Evolutionary conservation across 768 basidiomycete species (phyloP).

Genomic region (Naganishia antarctica): DNA sequence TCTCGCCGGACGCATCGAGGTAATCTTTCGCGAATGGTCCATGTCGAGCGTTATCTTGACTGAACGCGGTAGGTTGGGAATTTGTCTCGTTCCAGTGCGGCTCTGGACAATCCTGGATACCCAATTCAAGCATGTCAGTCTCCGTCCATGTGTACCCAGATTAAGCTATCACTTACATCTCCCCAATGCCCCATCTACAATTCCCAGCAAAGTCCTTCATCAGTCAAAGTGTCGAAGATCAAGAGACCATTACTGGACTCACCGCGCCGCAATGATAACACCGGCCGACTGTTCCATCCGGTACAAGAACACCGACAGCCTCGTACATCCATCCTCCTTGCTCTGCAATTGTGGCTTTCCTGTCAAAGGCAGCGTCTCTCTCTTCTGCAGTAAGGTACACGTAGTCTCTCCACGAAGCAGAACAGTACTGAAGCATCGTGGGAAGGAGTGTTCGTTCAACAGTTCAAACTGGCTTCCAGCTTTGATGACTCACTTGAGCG

Average conservation of each 20-base stretch:
- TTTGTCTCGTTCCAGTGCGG: background rate
- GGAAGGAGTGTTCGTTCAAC: background rate
- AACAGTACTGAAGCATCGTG: background rate
- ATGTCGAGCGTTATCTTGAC: background rate
- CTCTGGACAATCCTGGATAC: background rate
- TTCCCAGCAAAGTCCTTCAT: background rate
- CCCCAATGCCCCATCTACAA: conserved; percentile 7
- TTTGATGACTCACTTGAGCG: background rate
- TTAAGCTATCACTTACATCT: background rate
- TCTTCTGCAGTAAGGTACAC: conserved; percentile 11
- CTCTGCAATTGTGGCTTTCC: background rate
- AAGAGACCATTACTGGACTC: background rate
- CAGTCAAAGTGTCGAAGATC: too few relatives aligned
- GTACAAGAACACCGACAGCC: conserved; percentile 6
- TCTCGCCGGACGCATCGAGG: background rate
- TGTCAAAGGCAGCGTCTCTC: conserved; percentile 1
- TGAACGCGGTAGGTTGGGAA: background rate
- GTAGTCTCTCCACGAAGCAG: conserved; percentile 8
- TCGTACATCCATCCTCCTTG: conserved; percentile 17
- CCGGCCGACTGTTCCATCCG: background rate
- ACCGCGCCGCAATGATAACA: conserved; percentile 10
- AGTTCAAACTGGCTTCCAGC: background rate
- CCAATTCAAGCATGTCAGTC: too few relatives aligned
- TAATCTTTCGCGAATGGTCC: background rate
- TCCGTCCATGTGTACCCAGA: too few relatives aligned